A percentile compares a stretch with the other conserved stretches of the same genome.
These are phyloP conservation scores for Helotiales sp. DNA, from an alignment of 2,329 filamentous ascomycete genomes.

Conservation along the genomic window DNA sequence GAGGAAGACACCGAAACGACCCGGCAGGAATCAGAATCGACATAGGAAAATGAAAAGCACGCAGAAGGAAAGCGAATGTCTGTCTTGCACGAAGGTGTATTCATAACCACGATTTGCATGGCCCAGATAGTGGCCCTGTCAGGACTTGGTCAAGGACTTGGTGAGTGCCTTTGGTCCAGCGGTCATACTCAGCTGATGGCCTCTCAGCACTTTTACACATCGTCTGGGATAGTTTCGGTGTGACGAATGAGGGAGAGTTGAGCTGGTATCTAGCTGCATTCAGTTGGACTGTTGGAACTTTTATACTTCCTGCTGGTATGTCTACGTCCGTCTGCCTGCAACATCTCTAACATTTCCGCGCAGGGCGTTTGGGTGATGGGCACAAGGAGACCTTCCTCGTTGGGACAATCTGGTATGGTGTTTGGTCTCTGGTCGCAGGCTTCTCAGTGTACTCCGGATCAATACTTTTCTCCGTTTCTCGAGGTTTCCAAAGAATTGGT, in stretches of 20 bases:
- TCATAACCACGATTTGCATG: constrained; percentile 51
- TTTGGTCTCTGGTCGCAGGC: constrained; percentile 34
- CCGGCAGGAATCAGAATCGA: background rate
- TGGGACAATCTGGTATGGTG: constrained; percentile 48
- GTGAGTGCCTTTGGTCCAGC: background rate
- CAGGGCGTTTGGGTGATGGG: constrained; percentile 53
- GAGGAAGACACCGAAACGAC: background rate
- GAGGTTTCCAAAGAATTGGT: constrained; percentile 59
- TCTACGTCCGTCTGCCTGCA: too few species aligned
- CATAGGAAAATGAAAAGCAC: background rate
- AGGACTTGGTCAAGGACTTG: constrained; percentile 48
- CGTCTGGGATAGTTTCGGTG: constrained; percentile 52
- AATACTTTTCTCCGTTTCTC: constrained; percentile 51
- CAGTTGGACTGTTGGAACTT: constrained; percentile 56
- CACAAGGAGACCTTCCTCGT: constrained; percentile 53
- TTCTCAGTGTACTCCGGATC: constrained; percentile 24
- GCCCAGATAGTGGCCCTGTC: constrained; percentile 53
- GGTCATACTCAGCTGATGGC: background rate
- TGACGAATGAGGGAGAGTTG: constrained; percentile 51
- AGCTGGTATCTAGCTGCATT: constrained; percentile 64
- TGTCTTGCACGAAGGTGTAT: constrained; percentile 42
- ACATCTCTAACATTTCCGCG: background rate
- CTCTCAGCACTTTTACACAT: constrained; percentile 49
- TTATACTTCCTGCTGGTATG: constrained; percentile 54
- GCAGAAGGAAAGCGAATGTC: constrained; percentile 3